Base-by-base conservation (phyloP, 352 stramenopile species). In the Pythium aphanidermatum region DNA sequence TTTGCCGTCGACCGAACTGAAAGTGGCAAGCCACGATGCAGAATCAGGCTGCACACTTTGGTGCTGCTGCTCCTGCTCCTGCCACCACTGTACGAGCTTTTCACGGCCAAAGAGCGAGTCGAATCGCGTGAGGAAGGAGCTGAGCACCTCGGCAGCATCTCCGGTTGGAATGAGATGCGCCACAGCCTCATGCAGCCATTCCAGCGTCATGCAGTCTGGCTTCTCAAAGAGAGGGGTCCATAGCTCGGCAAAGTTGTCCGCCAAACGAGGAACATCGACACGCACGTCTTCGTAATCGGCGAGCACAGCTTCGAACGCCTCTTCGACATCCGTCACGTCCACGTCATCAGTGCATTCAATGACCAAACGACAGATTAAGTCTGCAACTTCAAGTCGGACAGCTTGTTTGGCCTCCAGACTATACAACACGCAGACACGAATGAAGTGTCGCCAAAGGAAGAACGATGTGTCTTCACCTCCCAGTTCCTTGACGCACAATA, bases 401-500 rank as follows among this genome's bases (percentile, higher is more conserved):
- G 44, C 41, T 30, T 65, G 46, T 46, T 79, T 89, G 10, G 50
- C 60, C 29, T 86, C 73, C 10, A 92, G 35, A 55, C 65, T 75
- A 21, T 68, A 68, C 32, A 63, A 46, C 20, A 75, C 34, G 32
- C 48, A 37, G 13, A 83, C 62, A 28, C 79, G 73, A 6, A 79
- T 66, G 65, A 92, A 92, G 52, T 92, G 74, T 23, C 57, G 65
- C 79, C 79, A 89, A 8, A 60, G 49, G 45, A 75, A 48, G 7
- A 54, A 46, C 4, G 26, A 20, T 9, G 32, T 26, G 5, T 70
- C 60, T 5, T 30, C 28, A 0, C 24, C 34, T 7, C 68, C 71
- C 11, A 90, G 51, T 43, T 94, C 83, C 8, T 88, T 56, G 10
- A 92, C 65, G 46, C 83, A 94, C 21, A 68, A 60, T 41, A 89